Conservation (phyloP, 805 yeast genomes). For the Yamadazyma sp. region DNA sequence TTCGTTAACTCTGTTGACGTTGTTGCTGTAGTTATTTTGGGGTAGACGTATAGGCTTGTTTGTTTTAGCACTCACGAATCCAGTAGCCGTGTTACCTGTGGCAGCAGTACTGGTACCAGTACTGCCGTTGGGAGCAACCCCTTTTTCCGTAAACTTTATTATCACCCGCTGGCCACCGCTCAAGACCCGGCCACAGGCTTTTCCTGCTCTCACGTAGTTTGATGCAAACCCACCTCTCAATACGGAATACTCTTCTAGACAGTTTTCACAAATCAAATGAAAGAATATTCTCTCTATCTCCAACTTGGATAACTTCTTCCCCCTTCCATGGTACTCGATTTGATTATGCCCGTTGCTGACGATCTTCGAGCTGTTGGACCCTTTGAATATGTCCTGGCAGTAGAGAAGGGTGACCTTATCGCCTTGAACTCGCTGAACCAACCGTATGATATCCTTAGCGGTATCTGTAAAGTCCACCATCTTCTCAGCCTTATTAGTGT, state of each 20-base stretch:
- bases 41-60: slow-evolving; percentile 21
- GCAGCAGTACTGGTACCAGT: slow-evolving; percentile 1
- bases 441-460: slow-evolving; percentile 56
- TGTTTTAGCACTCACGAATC: slow-evolving; percentile 17
- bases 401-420: slow-evolving; percentile 72
- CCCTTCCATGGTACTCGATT: slow-evolving; percentile 67
- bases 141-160: slow-evolving; percentile 46
- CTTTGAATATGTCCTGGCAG: slow-evolving; percentile 81
- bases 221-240: slow-evolving; percentile 78
- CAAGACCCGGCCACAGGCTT: slow-evolving; percentile 50
- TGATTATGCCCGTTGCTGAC: slow-evolving; percentile 60
- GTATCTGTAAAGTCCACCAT: slow-evolving; percentile 66
- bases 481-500: slow-evolving; percentile 36
- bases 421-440: slow-evolving; percentile 57
- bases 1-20: slow-evolving; percentile 18
- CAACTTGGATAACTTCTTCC: slow-evolving; percentile 60
- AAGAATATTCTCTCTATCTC: slow-evolving; percentile 83
- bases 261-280: slow-evolving; percentile 63
- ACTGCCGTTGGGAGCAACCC: slow-evolving; percentile 1
- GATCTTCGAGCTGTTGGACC: slow-evolving; percentile 64
- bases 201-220: slow-evolving; percentile 68
- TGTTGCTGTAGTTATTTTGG: slow-evolving; percentile 18
- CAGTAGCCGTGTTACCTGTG: background rate
- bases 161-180: slow-evolving; percentile 44
- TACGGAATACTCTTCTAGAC: slow-evolving; percentile 68